These are phyloP conservation scores for Saturnispora sekii DNA, from an alignment of 805 yeast genomes.

Conservation along the genomic window DNA sequence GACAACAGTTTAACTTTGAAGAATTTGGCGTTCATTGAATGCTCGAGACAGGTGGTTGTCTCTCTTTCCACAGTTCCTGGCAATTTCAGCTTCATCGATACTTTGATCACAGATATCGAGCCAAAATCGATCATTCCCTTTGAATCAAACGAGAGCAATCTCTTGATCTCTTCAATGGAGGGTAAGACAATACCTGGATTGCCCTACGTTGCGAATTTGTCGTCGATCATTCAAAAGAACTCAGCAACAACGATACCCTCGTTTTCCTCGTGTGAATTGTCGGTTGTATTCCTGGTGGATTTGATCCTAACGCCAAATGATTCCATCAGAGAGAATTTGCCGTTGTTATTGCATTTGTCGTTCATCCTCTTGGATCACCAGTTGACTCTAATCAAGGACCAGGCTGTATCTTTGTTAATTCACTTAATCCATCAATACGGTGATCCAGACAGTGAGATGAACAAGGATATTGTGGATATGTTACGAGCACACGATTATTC, in stretches of 20 bases:
- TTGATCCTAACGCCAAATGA: constrained; percentile 60
- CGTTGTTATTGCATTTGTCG: constrained; percentile 69
- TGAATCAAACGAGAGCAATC: constrained; percentile 13
- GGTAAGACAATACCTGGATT: constrained; percentile 22
- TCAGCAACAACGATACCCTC: constrained; percentile 44
- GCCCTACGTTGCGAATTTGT: constrained; percentile 72
- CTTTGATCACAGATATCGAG: constrained; percentile 58
- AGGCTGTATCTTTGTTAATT: constrained; percentile 66
- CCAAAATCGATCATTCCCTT: constrained; percentile 85
- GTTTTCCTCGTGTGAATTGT: constrained; percentile 80
- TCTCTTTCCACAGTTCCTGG: constrained; percentile 50
- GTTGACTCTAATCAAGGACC: constrained; percentile 70
- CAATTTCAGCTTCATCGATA: constrained; percentile 48
- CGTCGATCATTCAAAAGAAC: constrained; percentile 40
- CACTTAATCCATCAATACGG: constrained; percentile 61
- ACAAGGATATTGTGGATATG: constrained; percentile 46
- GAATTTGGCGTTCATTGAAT: constrained; percentile 65
- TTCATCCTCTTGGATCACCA: constrained; percentile 85
- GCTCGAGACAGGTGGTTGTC: constrained; percentile 72
- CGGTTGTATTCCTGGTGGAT: constrained; percentile 79
- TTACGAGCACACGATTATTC: constrained; percentile 45
- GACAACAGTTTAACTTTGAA: constrained; percentile 59
- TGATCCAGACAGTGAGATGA: constrained; percentile 39
- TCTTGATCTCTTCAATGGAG: constrained; percentile 12
- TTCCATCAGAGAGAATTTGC: constrained; percentile 47